Conservation (phyloP, 2,329 filamentous ascomycete genomes). For the Colletotrichum sp. region DNA sequence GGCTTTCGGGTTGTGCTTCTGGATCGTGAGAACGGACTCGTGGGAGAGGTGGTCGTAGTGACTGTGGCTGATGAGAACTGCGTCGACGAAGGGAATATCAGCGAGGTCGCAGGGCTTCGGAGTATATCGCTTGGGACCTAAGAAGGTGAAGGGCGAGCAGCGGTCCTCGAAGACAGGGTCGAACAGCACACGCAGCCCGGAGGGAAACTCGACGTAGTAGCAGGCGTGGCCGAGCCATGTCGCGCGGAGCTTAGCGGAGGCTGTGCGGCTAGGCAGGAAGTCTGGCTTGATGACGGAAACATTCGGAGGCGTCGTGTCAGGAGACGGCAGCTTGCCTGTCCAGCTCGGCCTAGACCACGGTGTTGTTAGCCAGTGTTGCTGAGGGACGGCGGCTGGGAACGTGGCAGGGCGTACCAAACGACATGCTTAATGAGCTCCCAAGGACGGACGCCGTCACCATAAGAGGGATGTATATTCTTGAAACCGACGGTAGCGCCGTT, state of each 20-base stretch:
- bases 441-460: conserved; percentile 22
- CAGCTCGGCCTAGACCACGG: conserved; percentile 36
- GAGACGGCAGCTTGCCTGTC: conserved; percentile 46
- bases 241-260: conserved; percentile 68
- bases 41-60: conserved; percentile 94
- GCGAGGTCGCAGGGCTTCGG: conserved; percentile 75
- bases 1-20: conserved; percentile 73
- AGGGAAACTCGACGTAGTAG: conserved; percentile 89
- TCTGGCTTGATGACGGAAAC: conserved; percentile 70
- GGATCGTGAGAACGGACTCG: conserved; percentile 73
- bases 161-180: conserved; percentile 92
- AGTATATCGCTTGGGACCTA: conserved; percentile 81
- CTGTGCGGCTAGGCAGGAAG: conserved; percentile 68
- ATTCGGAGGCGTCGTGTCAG: conserved; percentile 69
- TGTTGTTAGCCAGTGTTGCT: neutral
- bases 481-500: conserved; percentile 48
- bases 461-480: conserved; percentile 58
- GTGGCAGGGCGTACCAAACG: conserved; percentile 36
- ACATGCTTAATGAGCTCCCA: conserved; percentile 34
- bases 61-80: conserved; percentile 83
- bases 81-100: conserved; percentile 79
- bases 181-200: conserved; percentile 86
- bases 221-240: conserved; percentile 97
- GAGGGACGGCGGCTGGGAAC: neutral
- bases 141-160: conserved; percentile 76